Base-by-base conservation (phyloP, 2,329 filamentous ascomycete species). In the Neofusicoccum laricinum region DNA sequence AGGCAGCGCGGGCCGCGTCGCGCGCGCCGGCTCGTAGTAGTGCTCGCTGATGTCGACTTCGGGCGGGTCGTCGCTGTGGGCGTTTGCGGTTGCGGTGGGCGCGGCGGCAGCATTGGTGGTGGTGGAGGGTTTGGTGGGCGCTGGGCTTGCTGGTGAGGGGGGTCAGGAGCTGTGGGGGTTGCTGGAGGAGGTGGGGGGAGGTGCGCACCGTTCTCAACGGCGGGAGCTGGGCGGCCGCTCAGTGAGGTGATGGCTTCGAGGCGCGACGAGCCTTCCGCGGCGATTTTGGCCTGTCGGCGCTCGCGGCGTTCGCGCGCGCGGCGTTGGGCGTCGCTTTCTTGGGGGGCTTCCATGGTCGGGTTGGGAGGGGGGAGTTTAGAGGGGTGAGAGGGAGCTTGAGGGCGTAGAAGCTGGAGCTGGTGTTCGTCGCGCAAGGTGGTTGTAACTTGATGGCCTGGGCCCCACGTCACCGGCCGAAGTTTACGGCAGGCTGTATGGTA, bases 21-120 rank as follows among this genome's bases (percentile, higher is more conserved):
- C 7, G 25, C 25, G 70, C 45, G 80, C 79, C 10, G 88, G 88
- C 38, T 83, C 77, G 76, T 90, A 90, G 76, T 84, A 88, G 77
- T 91, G 89, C 68, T 89, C 78, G n/a, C 89, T 91, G 69, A 94
- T 92, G 74, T 93, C 90, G 67, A 92, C 84, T 75, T 93, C 91
- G 4, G 88, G 90, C 5, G 90, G 90, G 64, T 82, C 86, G 64
- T 75, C 73, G n/a, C 66, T 30, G 77, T 62, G 32, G 70, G 67
- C 40, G 67, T 49, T 65, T 65, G 68, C 49, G 15, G 72, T 68
- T 61, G 72, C 67, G 50, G 69, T 71, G n/a, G n/a, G n/a, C 72
- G 51, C n/a, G 36, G 64, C 19, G 38, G 49, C 34, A n/a, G n/a
- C n/a, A n/a, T n/a, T n/a, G n/a, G n/a, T n/a, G n/a, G n/a, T n/a